A percentile compares a stretch with the other conserved stretches of the same genome.
Conservation (phyloP, 2,329 filamentous ascomycete genomes). For the Ceratocystis ficicola region DNA sequence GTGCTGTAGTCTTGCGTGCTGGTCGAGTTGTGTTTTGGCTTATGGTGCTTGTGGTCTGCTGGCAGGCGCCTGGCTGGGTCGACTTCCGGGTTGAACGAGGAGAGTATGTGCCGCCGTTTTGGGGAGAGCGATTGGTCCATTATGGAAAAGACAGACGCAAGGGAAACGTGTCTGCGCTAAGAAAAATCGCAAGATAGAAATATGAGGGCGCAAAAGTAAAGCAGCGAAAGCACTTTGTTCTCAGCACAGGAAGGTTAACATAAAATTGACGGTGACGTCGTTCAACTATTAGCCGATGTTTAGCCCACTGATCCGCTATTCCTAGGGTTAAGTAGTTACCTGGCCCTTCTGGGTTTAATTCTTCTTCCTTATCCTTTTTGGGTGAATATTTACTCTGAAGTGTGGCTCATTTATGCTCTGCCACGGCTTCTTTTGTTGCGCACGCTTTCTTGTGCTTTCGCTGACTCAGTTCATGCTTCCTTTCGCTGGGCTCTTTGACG, state of each 20-base stretch:
- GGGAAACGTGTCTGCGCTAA: background rate
- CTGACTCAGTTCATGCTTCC: background rate
- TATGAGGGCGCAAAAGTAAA: background rate
- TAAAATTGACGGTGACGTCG: slow-evolving; percentile 12
- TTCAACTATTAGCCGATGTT: background rate
- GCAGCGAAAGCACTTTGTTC: background rate
- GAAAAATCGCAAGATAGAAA: background rate
- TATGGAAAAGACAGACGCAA: background rate
- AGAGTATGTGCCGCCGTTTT: slow-evolving; percentile 38
- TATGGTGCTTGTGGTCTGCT: background rate
- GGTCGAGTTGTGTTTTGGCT: background rate
- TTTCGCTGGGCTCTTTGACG: background rate
- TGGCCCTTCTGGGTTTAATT: background rate
- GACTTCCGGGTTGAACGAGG: slow-evolving; percentile 36
- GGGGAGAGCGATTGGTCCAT: slow-evolving; percentile 27
- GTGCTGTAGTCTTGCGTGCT: background rate
- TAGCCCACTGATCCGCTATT: background rate
- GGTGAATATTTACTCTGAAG: background rate
- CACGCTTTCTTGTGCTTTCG: background rate
- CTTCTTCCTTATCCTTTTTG: background rate
- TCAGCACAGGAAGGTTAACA: background rate
- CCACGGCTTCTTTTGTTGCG: background rate
- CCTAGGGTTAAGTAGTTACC: background rate
- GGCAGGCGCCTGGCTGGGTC: slow-evolving; percentile 13
- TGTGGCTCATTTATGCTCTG: background rate